Percentiles rank a stretch among this genome's conserved stretches.
Evolutionary conservation across 2,329 filamentous ascomycete genomes (phyloP).

Genomic region (Curvularia sp.): DNA sequence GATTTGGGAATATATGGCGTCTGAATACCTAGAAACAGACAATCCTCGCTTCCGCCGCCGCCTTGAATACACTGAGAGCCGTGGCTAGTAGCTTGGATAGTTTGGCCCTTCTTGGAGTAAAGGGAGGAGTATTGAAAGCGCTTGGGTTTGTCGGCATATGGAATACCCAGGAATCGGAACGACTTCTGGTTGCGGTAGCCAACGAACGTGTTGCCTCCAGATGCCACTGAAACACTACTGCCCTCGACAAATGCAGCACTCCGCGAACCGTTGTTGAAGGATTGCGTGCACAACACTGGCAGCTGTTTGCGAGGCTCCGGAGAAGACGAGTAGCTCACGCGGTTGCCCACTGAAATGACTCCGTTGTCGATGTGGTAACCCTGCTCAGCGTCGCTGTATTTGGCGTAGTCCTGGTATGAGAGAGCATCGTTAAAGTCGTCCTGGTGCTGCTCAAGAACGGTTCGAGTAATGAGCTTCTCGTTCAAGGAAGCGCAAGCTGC

Average conservation of each 20-base stretch:
- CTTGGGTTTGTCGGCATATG: conserved; percentile 54
- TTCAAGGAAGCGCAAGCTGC: conserved; percentile 57
- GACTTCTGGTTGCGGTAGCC: conserved; percentile 63
- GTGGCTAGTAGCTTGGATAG: conserved; percentile 56
- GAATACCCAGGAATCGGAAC: conserved; percentile 56
- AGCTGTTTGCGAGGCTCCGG: conserved; percentile 42
- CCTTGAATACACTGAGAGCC: conserved; percentile 56
- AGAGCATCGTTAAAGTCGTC: conserved; percentile 57
- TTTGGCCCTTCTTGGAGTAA: conserved; percentile 56
- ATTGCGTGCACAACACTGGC: conserved; percentile 62
- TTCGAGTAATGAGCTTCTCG: conserved; percentile 57
- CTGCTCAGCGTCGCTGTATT: conserved; percentile 47
- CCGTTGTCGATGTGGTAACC: conserved; percentile 56
- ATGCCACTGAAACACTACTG: conserved; percentile 50
- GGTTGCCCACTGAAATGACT: conserved; percentile 48
- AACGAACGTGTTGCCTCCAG: conserved; percentile 56
- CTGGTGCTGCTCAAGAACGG: conserved; percentile 53
- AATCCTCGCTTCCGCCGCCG: conserved; percentile 55
- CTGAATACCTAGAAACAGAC: conserved; percentile 60
- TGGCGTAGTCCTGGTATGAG: conserved; percentile 56
- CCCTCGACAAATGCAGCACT: conserved; percentile 35
- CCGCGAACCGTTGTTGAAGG: conserved; percentile 48
- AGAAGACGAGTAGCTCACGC: conserved; percentile 46
- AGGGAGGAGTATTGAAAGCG: conserved; percentile 58
- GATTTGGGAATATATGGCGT: conserved; percentile 51